Conservation (phyloP, 306 rosid genomes). For the Quercus variabilis region DNA sequence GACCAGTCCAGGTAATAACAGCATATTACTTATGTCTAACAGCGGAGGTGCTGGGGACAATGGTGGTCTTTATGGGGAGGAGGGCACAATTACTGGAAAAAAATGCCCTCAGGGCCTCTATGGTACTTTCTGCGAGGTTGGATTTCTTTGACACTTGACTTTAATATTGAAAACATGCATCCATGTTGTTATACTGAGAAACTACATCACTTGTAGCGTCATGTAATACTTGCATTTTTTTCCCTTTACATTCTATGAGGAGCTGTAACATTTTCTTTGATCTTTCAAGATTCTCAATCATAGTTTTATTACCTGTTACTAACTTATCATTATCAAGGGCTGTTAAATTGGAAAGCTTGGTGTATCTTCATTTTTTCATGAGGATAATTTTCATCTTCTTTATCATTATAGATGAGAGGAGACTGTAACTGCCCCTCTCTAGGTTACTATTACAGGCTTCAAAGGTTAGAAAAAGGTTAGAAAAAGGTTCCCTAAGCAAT, state of each 20-base stretch:
- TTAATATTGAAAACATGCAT: slow-evolving; percentile 3
- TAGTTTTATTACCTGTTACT: not conserved
- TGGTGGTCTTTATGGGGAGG: slow-evolving; percentile 69
- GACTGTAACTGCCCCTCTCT: no score
- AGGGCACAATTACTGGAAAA: slow-evolving; percentile 83
- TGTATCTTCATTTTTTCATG: not conserved
- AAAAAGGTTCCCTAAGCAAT: not conserved
- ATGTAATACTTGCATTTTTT: not conserved
- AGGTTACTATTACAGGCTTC: not conserved
- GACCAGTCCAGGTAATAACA: slow-evolving; percentile 3
- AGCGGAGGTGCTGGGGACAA: slow-evolving; percentile 87
- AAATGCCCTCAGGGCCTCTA: slow-evolving; percentile 93
- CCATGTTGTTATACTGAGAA: not conserved
- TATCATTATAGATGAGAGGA: not conserved
- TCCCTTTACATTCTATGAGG: not conserved
- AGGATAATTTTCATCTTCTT: not conserved
- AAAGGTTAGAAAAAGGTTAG: not conserved
- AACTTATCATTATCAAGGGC: not conserved
- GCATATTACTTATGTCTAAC: slow-evolving; percentile 31
- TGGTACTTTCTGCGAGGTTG: slow-evolving; percentile 76
- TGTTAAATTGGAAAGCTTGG: not conserved
- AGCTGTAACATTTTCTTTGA: not conserved
- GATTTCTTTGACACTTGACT: slow-evolving; percentile 4
- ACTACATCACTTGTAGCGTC: not conserved
- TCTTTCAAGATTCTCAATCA: not conserved